Base-by-base conservation (phyloP, 73 alveolate genomes). In the Blepharisma stoltei region DNA sequence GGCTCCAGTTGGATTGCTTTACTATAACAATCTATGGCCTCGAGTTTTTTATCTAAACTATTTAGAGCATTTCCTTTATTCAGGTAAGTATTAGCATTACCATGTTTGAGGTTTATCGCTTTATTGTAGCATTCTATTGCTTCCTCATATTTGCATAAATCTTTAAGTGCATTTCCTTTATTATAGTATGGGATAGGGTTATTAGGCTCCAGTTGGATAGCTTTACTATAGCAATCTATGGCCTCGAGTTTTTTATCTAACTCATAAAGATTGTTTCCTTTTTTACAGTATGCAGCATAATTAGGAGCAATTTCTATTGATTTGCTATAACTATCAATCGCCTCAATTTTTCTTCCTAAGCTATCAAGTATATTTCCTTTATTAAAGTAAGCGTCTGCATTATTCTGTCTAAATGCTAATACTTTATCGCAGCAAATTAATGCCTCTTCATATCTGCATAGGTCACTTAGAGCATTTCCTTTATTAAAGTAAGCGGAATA, bases 401-500 rank as follows among this genome's bases (percentile, higher is more conserved):
- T 9, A 18, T 65, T 11, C 44, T 41, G 45, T 37, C 18, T 65
- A 18, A 65, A 11, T 65, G 38, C 75, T 65, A 65, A 6, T 14
- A 18, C 75, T n/a, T 65, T 65, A 37, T 65, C 6, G 44, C 18
- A 65, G 54, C 75, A 65, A 18, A 14, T 44, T 1, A 65, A 37
- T 9, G 75, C 75, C 44, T 65, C 75, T 11, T 65, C 8, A 18
- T 37, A 0, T 23, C 14, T 65, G 38, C 44, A 37, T 18, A 14
- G 14, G 18, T 45, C 38, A 18, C 25, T 0, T 4, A 37, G n/a
- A n/a, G 75, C 18, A 9, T 37, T 65, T 8, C 75, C 75, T 6
- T 48, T 5, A 65, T 65, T 65, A 65, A 37, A 65, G 75, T 65
- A 65, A 18, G 75, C 75, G 11, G 14, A 11, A 65, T n/a, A 48